phyloP scores from a whole-genome alignment of 331 rosid species.

The Saraca asoca region DNA sequence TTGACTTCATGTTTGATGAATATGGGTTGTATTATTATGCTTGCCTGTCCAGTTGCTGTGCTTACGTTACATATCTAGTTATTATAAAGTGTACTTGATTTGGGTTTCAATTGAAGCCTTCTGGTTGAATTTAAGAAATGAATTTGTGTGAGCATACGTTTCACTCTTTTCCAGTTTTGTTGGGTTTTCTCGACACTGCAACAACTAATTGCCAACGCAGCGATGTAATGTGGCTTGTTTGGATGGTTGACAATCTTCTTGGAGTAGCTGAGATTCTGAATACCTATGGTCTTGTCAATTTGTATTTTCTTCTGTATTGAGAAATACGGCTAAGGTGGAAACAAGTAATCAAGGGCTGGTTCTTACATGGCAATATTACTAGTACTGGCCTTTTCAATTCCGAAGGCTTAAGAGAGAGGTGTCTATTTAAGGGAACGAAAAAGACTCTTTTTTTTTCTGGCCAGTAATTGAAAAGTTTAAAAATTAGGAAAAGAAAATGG shows the following conservation, averaged over 20 bases:
- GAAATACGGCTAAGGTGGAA: no score
- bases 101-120: conserved; percentile 41
- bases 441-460: no score
- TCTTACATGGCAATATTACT: no score
- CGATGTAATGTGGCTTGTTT: conserved; percentile 6
- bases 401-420: no score
- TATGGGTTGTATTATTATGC: conserved; percentile 35
- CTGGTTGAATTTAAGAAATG: conserved; percentile 37
- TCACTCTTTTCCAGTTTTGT: not conserved
- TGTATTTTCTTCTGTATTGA: no score
- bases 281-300: no score
- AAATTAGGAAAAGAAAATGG: no score
- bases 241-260: conserved; percentile 11
- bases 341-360: no score
- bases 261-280: no score
- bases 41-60: conserved; percentile 34
- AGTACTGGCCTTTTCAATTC: no score
- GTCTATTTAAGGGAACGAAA: no score
- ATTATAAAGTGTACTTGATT: conserved; percentile 34
- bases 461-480: no score
- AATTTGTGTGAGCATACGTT: conserved; percentile 25
- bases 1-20: conserved; percentile 43
- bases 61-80: conserved; percentile 27
- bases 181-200: conserved; percentile 3
- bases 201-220: not conserved